A percentile compares a stretch with the other conserved stretches of the same genome.
phyloP scores from a whole-genome alignment of 345 rosid genomes.

The Trapa incisa region DNA sequence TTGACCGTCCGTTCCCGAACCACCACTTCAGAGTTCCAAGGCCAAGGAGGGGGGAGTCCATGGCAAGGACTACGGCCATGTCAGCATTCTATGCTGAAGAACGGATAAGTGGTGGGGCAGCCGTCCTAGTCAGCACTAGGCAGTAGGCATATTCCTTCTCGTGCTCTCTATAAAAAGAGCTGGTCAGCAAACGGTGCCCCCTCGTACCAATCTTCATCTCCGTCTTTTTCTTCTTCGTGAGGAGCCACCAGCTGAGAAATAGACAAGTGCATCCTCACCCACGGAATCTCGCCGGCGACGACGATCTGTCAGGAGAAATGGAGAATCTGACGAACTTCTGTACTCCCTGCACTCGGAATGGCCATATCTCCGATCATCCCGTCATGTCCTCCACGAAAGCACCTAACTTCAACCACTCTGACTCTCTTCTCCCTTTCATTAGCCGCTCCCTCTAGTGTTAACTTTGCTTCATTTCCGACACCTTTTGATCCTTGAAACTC shows the following conservation, averaged over 20 bases:
- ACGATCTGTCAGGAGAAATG: constrained; percentile 20
- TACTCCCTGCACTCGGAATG: constrained; percentile 23
- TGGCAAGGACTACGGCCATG: background rate
- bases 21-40: background rate
- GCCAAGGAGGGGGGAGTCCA: background rate
- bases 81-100: background rate
- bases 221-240: no score
- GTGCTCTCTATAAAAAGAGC: background rate
- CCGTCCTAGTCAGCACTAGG: constrained; percentile 7
- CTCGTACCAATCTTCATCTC: background rate
- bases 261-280: background rate
- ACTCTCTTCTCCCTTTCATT: constrained; percentile 8
- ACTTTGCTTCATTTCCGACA: no score
- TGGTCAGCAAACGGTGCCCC: background rate
- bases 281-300: constrained; percentile 28
- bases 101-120: background rate
- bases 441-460: constrained; percentile 2
- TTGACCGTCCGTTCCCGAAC: background rate
- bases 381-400: constrained; percentile 59
- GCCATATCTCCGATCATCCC: constrained; percentile 48
- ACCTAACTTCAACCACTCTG: constrained; percentile 14
- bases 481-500: no score
- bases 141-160: background rate
- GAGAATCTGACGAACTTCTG: constrained; percentile 21
- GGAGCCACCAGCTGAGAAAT: background rate